Percentiles rank a stretch among this genome's conserved stretches.
These are phyloP conservation scores for Yamadazyma taylorii DNA, from an alignment of 1,139 yeast genomes.

Conservation along the genomic window DNA sequence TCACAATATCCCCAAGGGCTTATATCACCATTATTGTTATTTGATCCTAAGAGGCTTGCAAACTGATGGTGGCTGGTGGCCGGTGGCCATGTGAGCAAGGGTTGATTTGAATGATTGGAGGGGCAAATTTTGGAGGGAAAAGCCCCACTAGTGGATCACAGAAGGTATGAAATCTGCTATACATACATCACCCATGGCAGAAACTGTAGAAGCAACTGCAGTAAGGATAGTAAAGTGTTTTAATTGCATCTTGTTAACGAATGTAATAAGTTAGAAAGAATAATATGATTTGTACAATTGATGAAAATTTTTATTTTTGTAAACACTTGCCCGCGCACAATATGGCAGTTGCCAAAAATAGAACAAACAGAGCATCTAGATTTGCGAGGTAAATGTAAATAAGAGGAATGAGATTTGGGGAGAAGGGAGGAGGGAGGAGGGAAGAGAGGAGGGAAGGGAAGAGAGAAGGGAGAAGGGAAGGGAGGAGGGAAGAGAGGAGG, in stretches of 20 bases:
- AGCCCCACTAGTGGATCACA: background rate
- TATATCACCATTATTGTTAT: too few species aligned
- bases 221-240: conserved; percentile 40
- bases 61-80: too few species aligned
- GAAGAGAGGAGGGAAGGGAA: too few species aligned
- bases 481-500: too few species aligned
- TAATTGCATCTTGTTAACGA: conserved; percentile 36
- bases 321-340: conserved; percentile 11
- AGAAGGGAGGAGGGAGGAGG: too few species aligned
- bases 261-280: conserved; percentile 7
- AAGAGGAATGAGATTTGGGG: too few species aligned
- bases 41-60: too few species aligned
- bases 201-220: conserved; percentile 35
- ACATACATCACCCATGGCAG: conserved; percentile 50
- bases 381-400: background rate
- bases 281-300: conserved; percentile 2
- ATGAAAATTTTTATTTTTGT: conserved; percentile 18
- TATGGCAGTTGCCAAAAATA: conserved; percentile 14
- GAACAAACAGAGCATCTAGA: conserved; percentile 17
- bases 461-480: too few species aligned
- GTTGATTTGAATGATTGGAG: too few species aligned
- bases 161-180: background rate
- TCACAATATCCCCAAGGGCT: too few species aligned
- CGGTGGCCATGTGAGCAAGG: too few species aligned
- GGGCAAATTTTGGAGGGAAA: too few species aligned